phyloP scores from a whole-genome alignment of 805 yeast species.

The Nakazawaea ishiwadae region DNA sequence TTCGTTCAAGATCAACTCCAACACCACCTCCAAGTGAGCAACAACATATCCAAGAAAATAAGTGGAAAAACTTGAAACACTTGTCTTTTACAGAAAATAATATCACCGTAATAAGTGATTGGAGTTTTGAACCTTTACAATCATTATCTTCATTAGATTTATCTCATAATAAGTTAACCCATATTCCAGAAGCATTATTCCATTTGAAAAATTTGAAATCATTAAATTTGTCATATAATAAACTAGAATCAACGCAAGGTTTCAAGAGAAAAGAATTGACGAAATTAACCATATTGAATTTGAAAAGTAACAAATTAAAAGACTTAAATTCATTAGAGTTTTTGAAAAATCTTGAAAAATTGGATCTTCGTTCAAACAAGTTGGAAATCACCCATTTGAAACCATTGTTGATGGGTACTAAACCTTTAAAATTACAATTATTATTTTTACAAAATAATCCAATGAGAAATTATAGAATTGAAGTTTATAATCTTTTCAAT shows the following conservation, averaged over 20 bases:
- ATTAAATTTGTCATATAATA: slow-evolving; percentile 48
- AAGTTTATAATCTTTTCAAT: slow-evolving; percentile 50
- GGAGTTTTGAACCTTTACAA: slow-evolving; percentile 25
- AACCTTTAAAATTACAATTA: slow-evolving; percentile 18
- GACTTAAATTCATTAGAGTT: slow-evolving; percentile 41
- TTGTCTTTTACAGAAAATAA: slow-evolving; percentile 36
- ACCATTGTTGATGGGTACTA: slow-evolving; percentile 29
- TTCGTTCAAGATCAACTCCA: slow-evolving; percentile 1
- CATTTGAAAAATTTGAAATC: slow-evolving; percentile 44
- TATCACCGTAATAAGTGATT: slow-evolving; percentile 25
- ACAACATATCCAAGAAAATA: slow-evolving; percentile 9
- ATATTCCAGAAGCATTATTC: slow-evolving; percentile 49
- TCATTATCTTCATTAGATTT: slow-evolving; percentile 43
- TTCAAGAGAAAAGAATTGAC: slow-evolving; percentile 33
- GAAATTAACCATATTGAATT: slow-evolving; percentile 41
- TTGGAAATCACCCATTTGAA: slow-evolving; percentile 33
- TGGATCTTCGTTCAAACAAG: slow-evolving; percentile 48
- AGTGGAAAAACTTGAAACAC: slow-evolving; percentile 35
- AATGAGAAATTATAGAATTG: slow-evolving; percentile 43
- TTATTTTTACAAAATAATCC: slow-evolving; percentile 22
- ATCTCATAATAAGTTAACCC: slow-evolving; percentile 46
- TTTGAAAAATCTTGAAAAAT: slow-evolving; percentile 38
- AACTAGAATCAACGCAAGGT: slow-evolving; percentile 26
- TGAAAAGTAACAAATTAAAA: slow-evolving; percentile 42
- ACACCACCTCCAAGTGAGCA: slow-evolving; percentile 4